These are phyloP conservation scores for Marchantia paleacea DNA, from an alignment of 225 moss, liverwort and hornwort genomes.

Conservation along the genomic window DNA sequence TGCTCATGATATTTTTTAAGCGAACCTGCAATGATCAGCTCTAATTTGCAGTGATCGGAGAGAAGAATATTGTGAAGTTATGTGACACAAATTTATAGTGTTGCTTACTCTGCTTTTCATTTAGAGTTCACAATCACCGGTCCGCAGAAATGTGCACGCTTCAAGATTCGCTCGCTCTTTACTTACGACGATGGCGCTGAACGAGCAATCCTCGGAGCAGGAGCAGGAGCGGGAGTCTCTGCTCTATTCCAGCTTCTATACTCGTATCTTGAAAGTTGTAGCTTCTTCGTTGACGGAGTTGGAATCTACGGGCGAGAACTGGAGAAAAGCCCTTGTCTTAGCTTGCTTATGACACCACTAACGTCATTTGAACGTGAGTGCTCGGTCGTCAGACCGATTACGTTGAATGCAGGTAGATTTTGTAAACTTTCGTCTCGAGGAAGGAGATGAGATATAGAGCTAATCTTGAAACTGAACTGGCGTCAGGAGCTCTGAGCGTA, in stretches of 20 bases:
- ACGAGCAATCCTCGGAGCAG: background rate
- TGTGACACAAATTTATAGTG: no score
- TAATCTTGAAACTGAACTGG: background rate
- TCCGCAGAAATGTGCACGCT: no score
- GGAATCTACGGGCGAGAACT: background rate
- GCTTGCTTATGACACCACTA: background rate
- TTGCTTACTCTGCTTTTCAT: no score
- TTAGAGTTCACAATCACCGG: no score
- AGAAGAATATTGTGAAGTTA: no score
- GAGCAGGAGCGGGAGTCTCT: background rate
- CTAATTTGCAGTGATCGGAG: no score
- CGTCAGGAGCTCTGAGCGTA: background rate
- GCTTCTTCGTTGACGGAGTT: background rate
- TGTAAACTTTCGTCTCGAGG: no score
- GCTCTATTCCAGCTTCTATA: background rate
- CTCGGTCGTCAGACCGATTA: background rate
- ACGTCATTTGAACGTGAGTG: background rate
- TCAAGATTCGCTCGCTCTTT: no score
- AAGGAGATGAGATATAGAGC: no score
- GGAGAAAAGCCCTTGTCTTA: background rate
- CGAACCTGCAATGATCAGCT: no score
- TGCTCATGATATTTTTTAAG: no score
- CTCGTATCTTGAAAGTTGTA: background rate
- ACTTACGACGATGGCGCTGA: no score
- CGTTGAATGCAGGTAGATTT: background rate